Conservation (phyloP, 352 stramenopile genomes). For the Pythium utonaiense region DNA sequence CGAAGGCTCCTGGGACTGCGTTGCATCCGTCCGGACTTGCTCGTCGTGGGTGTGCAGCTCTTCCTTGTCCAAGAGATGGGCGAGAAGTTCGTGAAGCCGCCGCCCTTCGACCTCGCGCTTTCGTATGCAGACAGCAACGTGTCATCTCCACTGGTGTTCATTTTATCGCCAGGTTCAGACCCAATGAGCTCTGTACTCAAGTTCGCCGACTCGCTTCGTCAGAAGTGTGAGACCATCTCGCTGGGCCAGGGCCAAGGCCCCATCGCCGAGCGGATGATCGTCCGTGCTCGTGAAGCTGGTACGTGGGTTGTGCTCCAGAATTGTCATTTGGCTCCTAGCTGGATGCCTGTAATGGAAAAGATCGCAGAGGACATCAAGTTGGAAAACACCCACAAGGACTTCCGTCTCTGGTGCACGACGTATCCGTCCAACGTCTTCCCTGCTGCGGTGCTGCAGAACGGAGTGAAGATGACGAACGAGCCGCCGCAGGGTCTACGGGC, state of each 20-base stretch:
- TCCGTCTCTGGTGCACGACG: slow-evolving; percentile 93
- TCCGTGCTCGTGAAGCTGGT: slow-evolving; percentile 68
- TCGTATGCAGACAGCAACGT: slow-evolving; percentile 88
- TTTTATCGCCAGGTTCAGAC: slow-evolving; percentile 89
- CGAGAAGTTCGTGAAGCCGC: slow-evolving; percentile 90
- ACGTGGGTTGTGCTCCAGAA: slow-evolving; percentile 93
- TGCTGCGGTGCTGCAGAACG: slow-evolving; percentile 92
- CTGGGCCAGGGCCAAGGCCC: slow-evolving; percentile 90
- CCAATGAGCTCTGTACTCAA: slow-evolving; percentile 90
- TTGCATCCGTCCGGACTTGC: slow-evolving; percentile 81
- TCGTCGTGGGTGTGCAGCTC: slow-evolving; percentile 87
- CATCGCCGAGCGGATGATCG: slow-evolving; percentile 89
- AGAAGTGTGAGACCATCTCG: slow-evolving; percentile 88
- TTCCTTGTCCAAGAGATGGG: slow-evolving; percentile 90
- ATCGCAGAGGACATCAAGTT: slow-evolving; percentile 84
- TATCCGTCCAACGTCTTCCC: slow-evolving; percentile 94
- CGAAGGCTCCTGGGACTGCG: slow-evolving; percentile 69
- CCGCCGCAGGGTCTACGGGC: slow-evolving; percentile 89
- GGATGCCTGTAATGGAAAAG: slow-evolving; percentile 93
- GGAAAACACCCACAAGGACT: slow-evolving; percentile 83
- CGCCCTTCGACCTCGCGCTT: slow-evolving; percentile 84
- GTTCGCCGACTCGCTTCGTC: slow-evolving; percentile 69
- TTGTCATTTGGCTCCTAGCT: slow-evolving; percentile 86
- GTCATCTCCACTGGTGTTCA: slow-evolving; percentile 89
- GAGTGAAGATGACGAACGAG: slow-evolving; percentile 97